Evolutionary conservation across 345 rosid species (phyloP), one percentile per base, ranked within the genome.

Genomic region (Psidium guajava): DNA sequence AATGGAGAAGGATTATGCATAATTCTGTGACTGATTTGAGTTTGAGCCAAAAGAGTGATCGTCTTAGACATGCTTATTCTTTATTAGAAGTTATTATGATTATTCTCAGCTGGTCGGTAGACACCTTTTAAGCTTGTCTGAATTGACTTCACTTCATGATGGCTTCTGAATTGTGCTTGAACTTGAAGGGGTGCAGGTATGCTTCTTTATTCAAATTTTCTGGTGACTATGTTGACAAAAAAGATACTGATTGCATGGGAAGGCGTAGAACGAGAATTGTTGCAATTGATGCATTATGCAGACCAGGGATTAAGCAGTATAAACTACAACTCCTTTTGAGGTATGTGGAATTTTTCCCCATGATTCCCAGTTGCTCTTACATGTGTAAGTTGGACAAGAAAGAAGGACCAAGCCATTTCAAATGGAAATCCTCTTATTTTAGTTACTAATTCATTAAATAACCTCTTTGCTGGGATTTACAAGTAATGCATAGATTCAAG

Each of bases 151-250:
- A 82, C 85, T 40, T 53, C 82, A 83, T 75, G 75, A 89, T 86
- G 83, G 57, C 88, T 87, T 84, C 83, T 61, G 81, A 58, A 50
- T 42, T 83, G 55, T 84, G 15, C 36, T 75, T 57, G 21, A 42
- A 32, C 75, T n/a, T 86, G 86, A 21, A 57, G 7, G 88, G 83
- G 59, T 89, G 90, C 86, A 97, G 98, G 89, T 97, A 97, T 91
- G 98, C 98, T 87, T 94, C 98, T 74, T 92, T 98, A 49, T 97
- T 97, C 87, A 93, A 96, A 83, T 97, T 92, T 93, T 85, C 95
- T 83, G 98, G 98, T 88, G 94, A 95, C 87, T 90, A 91, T 87
- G 85, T 91, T 73, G 99, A 97, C 90, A 87, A 91, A 86, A 95
- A 85, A 88, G 87, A 85, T 81, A 61, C 89, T 59, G 98, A 97